Evolutionary conservation across 257 asterid species (phyloP), one percentile per base, ranked within the genome.

Genomic region (Gentiana macrophylla): DNA sequence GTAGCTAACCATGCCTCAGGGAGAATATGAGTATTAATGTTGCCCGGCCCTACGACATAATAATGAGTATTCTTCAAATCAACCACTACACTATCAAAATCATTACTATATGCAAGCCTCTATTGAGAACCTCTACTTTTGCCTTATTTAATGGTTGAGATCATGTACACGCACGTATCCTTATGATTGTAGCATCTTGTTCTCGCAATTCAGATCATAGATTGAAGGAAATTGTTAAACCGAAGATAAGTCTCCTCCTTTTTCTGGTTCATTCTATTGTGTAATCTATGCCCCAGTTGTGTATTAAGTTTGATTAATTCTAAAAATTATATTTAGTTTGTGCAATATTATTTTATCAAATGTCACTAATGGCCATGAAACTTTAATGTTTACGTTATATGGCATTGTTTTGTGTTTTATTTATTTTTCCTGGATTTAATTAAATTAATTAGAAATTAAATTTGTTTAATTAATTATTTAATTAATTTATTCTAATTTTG

Each of bases 31-130:
- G 94, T 84, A 48, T 72, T 74, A 86, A 84, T 74, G 71, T 80
- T 80, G 12, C 71, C 46, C 64, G 59, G 59, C 93, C 89, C 84
- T 50, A 84, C 84, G 12, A 78, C 77, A 65, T 82, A 80, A 79
- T 78, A 77, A 52, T 55, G 67, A 12, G 94, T 87, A 61, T 75
- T 76, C 5, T 58, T 57, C 55, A 82, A 37, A 57, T 78, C 82
- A 51, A 84, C 94, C 64, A 77, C 90, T 3, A 94, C 94, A n/a
- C 90, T 77, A 79, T 87, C 96, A 57, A 74, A 87, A 57, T 77
- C 86, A 8, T 54, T 53, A 57, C 73, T 75, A 7, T 93, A 84
- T 33, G 85, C 89, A 62, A 56, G 66, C 34, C 35, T 45, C 68
- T 82, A 87, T 13, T 32, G 61, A 24, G 96, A 50, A 67, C 70